These are phyloP conservation scores for Amorphotheca resinae DNA, from an alignment of 495 filamentous ascomycete species.

Conservation along the genomic window DNA sequence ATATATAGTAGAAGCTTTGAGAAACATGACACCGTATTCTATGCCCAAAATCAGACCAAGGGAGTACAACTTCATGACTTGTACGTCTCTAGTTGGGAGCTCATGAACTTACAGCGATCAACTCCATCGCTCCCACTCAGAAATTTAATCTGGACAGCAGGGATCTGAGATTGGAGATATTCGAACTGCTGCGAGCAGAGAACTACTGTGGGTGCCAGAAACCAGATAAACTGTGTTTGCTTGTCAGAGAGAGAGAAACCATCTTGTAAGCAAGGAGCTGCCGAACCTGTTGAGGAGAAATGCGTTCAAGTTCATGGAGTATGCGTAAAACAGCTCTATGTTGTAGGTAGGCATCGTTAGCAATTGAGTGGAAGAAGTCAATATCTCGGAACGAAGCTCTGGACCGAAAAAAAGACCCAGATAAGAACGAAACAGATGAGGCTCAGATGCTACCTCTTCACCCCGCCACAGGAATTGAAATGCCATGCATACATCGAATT, in stretches of 20 bases:
- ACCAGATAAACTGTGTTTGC: conserved; percentile 59
- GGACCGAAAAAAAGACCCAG: too few relatives aligned
- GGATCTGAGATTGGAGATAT: conserved; percentile 49
- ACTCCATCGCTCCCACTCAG: conserved; percentile 49
- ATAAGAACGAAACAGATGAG: too few relatives aligned
- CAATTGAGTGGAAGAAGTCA: too few relatives aligned
- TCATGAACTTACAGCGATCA: conserved; percentile 11
- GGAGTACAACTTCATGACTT: too few relatives aligned
- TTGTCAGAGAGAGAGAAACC: too few relatives aligned
- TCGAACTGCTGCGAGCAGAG: conserved; percentile 62
- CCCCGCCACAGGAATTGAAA: too few relatives aligned
- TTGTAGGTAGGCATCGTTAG: too few relatives aligned
- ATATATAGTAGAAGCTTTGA: background rate
- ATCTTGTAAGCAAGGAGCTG: conserved; percentile 4
- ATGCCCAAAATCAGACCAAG: too few relatives aligned
- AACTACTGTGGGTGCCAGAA: conserved; percentile 66
- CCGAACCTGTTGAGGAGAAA: conserved; percentile 44
- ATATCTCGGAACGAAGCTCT: too few relatives aligned
- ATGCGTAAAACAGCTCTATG: conserved; percentile 69
- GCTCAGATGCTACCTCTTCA: too few relatives aligned
- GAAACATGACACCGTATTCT: background rate
- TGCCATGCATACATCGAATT: too few relatives aligned
- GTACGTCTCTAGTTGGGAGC: background rate
- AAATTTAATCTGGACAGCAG: conserved; percentile 46
- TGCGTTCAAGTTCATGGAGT: conserved; percentile 55